Base-by-base conservation (phyloP, 495 filamentous ascomycete genomes). In the Talaromyces borbonicus region DNA sequence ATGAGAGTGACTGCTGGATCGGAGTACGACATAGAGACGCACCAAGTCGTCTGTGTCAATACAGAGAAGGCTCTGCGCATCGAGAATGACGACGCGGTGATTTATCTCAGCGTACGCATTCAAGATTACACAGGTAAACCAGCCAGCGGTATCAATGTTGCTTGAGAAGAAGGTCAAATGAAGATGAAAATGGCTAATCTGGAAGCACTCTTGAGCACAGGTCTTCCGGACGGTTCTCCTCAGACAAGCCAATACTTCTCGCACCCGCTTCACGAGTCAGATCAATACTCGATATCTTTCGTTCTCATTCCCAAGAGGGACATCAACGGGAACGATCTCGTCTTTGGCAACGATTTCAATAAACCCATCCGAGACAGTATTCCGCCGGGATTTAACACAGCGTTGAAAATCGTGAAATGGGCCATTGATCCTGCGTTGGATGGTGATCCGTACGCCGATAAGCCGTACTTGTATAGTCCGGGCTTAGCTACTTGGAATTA, bases 271-370 rank as follows among this genome's bases (percentile, higher is more conserved):
- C 88, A 94, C 60, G 71, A 66, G 33, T 62, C 72, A 19, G 88
- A 96, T 61, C 80, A 82, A 51, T 96, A 96, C 66, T 81, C 75
- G 55, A 84, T 97, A 53, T 73, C 74, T 24, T 83, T 94, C 59
- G 67, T 74, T 14, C 84, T 96, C 57, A 72, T 73, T 5, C 87
- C 81, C 37, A 82, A 84, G 52, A 58, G 66, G 30, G 66, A 66
- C 40, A 80, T 95, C 22, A 70, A 73, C 5, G 87, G 79, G 32
- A 63, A 78, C 18, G 83, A 87, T 44, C 73, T 96, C 1, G 73
- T 95, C 26, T 95, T 89, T 48, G 90, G 90, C 14, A 96, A 96
- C 59, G 85, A 95, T 63, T 95, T 96, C 49, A 87, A 92, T 52
- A 75, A 81, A 20, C 85, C 90, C 0, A 86, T 98, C 47, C 78